phyloP scores from a whole-genome alignment of 2,329 filamentous ascomycete species.

The Didymella lethalis region DNA sequence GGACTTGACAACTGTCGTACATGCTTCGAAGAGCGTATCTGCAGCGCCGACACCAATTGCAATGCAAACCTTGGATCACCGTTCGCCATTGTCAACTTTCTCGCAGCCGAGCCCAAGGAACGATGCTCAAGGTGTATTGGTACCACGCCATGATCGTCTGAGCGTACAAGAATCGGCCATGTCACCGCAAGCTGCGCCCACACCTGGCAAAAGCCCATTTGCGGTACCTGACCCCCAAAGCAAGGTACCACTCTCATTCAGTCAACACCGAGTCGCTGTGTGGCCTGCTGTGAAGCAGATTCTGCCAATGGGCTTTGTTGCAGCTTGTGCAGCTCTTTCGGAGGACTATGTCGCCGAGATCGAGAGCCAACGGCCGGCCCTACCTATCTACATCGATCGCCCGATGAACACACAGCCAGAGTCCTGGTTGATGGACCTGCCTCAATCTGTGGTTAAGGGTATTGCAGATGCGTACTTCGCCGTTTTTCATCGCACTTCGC shows the following conservation, averaged over 20 bases:
- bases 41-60: conserved; percentile 19
- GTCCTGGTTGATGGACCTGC: conserved; percentile 58
- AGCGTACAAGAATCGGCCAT: conserved; percentile 35
- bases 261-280: conserved; percentile 59
- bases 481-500: conserved; percentile 63
- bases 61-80: conserved; percentile 28
- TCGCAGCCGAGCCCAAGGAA: conserved; percentile 43
- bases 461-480: conserved; percentile 63
- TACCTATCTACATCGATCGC: conserved; percentile 52
- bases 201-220: conserved; percentile 37
- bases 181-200: conserved; percentile 39
- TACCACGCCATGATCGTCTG: conserved; percentile 28
- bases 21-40: conserved; percentile 26
- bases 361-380: conserved; percentile 56
- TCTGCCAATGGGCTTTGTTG: conserved; percentile 54
- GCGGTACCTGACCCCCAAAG: conserved; percentile 27
- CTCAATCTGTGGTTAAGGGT: conserved; percentile 59
- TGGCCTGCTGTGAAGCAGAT: conserved; percentile 59
- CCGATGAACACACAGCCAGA: conserved; percentile 44
- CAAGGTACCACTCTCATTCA: conserved; percentile 57
- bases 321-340: conserved; percentile 50
- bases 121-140: conserved; percentile 20
- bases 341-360: conserved; percentile 60
- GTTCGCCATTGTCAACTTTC: conserved; percentile 37
- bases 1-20: conserved; percentile 53